A percentile compares a stretch with the other conserved stretches of the same genome.
phyloP scores from a whole-genome alignment of 441 rosid genomes.

The Jatropha podagrica region DNA sequence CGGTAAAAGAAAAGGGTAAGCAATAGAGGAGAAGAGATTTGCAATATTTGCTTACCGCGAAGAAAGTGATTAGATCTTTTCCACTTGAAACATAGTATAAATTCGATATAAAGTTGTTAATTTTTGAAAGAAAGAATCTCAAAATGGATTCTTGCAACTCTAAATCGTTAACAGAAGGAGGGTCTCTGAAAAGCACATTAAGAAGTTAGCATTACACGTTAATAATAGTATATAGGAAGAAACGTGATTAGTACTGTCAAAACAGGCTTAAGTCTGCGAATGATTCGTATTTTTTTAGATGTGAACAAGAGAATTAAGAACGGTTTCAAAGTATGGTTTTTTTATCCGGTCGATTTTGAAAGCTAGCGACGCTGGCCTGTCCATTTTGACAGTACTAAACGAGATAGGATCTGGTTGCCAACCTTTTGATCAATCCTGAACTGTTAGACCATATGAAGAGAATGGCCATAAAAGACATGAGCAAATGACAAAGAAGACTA shows the following conservation, averaged over 20 bases:
- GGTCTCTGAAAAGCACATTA: constrained; percentile 25
- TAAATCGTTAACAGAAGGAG: constrained; percentile 38
- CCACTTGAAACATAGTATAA: constrained; percentile 46
- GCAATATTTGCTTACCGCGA: constrained; percentile 34
- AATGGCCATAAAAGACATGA: constrained; percentile 32
- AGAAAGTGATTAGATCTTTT: constrained; percentile 35
- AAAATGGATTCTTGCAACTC: constrained; percentile 39
- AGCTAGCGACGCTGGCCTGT: too few relatives aligned
- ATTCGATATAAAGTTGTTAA: constrained; percentile 31
- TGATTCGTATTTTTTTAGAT: too few relatives aligned
- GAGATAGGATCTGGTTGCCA: background rate
- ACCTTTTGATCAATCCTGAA: constrained; percentile 42
- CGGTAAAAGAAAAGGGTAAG: too few relatives aligned
- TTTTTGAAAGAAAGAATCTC: constrained; percentile 27
- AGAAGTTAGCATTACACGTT: too few relatives aligned
- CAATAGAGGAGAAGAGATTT: too few relatives aligned
- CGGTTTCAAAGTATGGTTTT: too few relatives aligned
- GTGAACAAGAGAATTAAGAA: too few relatives aligned
- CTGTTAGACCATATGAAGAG: constrained; percentile 49
- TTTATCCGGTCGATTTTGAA: too few relatives aligned
- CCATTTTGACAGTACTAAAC: too few relatives aligned
- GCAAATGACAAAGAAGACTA: constrained; percentile 47
- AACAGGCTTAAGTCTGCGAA: too few relatives aligned
- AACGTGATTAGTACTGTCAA: too few relatives aligned
- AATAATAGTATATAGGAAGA: too few relatives aligned